Conservation (phyloP, 805 yeast genomes). For the Blastobotrys terrestris region DNA sequence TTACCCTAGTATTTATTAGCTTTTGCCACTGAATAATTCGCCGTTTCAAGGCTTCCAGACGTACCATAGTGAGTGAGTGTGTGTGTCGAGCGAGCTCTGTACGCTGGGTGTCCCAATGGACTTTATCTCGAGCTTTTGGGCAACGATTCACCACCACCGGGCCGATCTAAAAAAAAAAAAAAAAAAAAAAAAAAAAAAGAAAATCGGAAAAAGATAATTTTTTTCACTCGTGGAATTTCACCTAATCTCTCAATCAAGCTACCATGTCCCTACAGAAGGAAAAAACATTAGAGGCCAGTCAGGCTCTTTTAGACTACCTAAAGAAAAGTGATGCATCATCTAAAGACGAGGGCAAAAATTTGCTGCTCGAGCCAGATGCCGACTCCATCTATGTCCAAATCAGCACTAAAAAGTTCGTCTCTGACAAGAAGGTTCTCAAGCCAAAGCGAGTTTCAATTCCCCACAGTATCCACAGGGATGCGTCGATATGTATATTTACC, state of each 20-base stretch:
- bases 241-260: too few species aligned
- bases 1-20: slow-evolving; percentile 46
- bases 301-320: slow-evolving; percentile 60
- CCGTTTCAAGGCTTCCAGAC: not conserved
- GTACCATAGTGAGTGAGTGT: slow-evolving; percentile 9
- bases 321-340: slow-evolving; percentile 32
- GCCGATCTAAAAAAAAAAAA: not conserved
- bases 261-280: slow-evolving; percentile 14
- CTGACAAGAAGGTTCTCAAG: slow-evolving; percentile 46
- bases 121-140: not conserved
- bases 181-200: slow-evolving; percentile 6
- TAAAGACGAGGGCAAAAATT: slow-evolving; percentile 33
- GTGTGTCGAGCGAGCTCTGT: not conserved
- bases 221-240: not conserved
- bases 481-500: slow-evolving; percentile 58
- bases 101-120: not conserved
- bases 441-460: slow-evolving; percentile 36
- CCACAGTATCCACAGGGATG: slow-evolving; percentile 42
- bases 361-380: slow-evolving; percentile 54
- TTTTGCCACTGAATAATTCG: not conserved
- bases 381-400: slow-evolving; percentile 52
- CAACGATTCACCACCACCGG: not conserved
- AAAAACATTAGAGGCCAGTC: slow-evolving; percentile 31
- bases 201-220: slow-evolving; percentile 7
- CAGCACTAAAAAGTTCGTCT: slow-evolving; percentile 58